Conservation (phyloP, 2,329 filamentous ascomycete genomes). For the Ceratocystis eucalypticola region DNA sequence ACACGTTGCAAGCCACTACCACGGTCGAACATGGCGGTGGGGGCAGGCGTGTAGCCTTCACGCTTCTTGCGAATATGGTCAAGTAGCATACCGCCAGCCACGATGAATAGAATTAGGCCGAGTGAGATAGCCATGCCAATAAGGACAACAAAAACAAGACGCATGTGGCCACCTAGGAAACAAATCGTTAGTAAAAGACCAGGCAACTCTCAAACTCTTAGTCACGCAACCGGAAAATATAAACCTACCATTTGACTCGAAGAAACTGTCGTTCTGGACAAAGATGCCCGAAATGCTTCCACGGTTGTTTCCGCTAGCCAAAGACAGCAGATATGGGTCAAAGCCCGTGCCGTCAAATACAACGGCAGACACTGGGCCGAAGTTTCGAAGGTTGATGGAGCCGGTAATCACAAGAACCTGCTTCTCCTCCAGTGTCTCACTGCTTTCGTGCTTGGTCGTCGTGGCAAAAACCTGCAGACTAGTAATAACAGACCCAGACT, state of each 20-base stretch:
- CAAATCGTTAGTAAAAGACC: slow-evolving; percentile 20
- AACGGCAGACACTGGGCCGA: slow-evolving; percentile 72
- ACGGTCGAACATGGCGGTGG: slow-evolving; percentile 50
- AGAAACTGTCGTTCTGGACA: slow-evolving; percentile 66
- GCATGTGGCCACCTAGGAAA: slow-evolving; percentile 41
- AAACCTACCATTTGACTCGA: slow-evolving; percentile 48
- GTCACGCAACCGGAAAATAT: background rate
- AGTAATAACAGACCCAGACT: slow-evolving; percentile 52
- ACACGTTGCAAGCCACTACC: slow-evolving; percentile 45
- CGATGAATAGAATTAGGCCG: slow-evolving; percentile 61
- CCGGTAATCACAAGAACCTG: slow-evolving; percentile 77
- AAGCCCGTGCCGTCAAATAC: slow-evolving; percentile 74
- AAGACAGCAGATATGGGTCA: slow-evolving; percentile 68
- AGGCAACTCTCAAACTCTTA: background rate
- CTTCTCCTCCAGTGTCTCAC: slow-evolving; percentile 48
- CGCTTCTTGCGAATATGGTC: slow-evolving; percentile 64
- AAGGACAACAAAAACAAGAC: slow-evolving; percentile 64
- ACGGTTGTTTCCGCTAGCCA: slow-evolving; percentile 46
- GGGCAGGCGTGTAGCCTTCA: slow-evolving; percentile 69
- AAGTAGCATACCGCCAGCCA: slow-evolving; percentile 58
- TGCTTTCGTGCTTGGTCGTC: slow-evolving; percentile 51
- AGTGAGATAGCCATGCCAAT: slow-evolving; percentile 70
- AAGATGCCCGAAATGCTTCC: slow-evolving; percentile 75
- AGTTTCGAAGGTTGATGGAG: slow-evolving; percentile 57
- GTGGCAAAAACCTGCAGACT: slow-evolving; percentile 72